Evolutionary conservation across 2,329 filamentous ascomycete species (phyloP).

Genomic region (Aspergillus costaricaensis): DNA sequence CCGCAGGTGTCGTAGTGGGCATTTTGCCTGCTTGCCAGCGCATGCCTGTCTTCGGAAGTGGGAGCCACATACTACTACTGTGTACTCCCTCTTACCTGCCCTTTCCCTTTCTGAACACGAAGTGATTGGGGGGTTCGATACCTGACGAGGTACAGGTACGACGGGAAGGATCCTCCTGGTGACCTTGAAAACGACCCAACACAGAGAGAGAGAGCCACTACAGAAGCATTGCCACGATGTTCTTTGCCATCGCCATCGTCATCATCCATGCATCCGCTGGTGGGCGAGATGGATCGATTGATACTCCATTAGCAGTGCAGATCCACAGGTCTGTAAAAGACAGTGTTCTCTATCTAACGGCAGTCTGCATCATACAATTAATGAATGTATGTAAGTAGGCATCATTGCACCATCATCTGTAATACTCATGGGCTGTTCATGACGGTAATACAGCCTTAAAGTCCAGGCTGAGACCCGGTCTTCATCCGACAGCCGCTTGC

Average conservation of each 20-base stretch:
- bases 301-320: background rate
- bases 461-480: constrained; percentile 13
- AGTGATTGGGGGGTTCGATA: background rate
- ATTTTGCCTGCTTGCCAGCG: constrained; percentile 20
- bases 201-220: background rate
- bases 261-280: background rate
- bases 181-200: constrained; percentile 2
- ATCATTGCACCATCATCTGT: constrained; percentile 2
- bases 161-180: background rate
- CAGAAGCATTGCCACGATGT: background rate
- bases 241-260: background rate
- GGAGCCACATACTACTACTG: constrained; percentile 14
- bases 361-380: background rate
- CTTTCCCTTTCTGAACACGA: constrained; percentile 4
- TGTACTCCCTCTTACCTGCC: too few species aligned
- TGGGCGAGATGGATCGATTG: background rate
- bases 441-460: constrained; percentile 9
- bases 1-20: constrained; percentile 21
- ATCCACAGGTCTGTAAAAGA: background rate
- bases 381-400: background rate
- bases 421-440: background rate
- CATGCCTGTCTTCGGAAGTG: constrained; percentile 25
- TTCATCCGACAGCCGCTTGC: constrained; percentile 13
- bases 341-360: background rate
- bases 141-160: constrained; percentile 8